Evolutionary conservation across 2,329 filamentous ascomycete species (phyloP), one percentile per base, ranked within the genome.

Genomic region (Aspergillus tubingensis): DNA sequence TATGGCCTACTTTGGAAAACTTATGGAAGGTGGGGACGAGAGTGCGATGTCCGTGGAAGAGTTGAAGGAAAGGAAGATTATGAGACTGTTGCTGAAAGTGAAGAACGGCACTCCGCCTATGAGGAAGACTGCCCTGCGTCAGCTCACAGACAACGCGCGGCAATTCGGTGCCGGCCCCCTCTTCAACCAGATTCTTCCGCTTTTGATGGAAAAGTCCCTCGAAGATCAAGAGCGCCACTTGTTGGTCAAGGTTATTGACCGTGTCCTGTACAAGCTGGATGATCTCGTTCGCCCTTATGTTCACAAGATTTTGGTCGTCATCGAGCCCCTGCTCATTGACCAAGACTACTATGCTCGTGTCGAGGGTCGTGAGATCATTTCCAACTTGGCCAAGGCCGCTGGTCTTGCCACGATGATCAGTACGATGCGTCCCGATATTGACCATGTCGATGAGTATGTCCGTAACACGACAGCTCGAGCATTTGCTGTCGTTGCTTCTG

Each of bases 261-360:
- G 95, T 78, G 93, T 99, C 62, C 86, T 99, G 6, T 99, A 98
- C 85, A 99, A 99, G 81, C 87, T 99, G 23, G 95, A 98, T 74
- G 95, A 99, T 70, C 85, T 98, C 66, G 95, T 99, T 57, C 88
- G 95, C 43, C 95, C 95, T 21, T 99, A 94, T 66, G 94, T 96
- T 15, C 96, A 99, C 82, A 98, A 98, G 81, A 99, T 99, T 64
- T 80, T 99, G 60, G 95, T 99, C 56, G 95, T 99, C 73, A 99
- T 99, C 70, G 96, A 99, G 77, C 95, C 95, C n/a, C 83, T 99
- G 53, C 90, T 99, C 67, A 99, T 99, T 72, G 96, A 99, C 74
- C 95, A 99, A 80, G 96, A 99, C 79, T 99, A 99, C 80, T 99
- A 99, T 76, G 95, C 96, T 44, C 90, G 95, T 75, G 95, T 99